phyloP scores from a whole-genome alignment of 108 stramenopile species.

The Pseudonitzschia pungens region DNA sequence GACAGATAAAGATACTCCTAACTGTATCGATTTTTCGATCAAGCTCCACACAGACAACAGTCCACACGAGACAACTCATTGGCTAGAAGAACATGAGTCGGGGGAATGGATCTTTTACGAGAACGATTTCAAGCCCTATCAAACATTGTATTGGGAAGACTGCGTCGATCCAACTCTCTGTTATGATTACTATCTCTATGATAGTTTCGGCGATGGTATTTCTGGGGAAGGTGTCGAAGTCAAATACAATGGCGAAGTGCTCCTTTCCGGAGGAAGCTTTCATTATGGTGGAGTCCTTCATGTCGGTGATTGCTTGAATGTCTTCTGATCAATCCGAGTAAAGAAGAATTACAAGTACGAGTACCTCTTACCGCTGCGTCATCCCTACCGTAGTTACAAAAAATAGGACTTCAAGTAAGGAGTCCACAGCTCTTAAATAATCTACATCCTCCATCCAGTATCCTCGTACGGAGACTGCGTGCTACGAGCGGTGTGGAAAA shows the following conservation, averaged over 20 bases:
- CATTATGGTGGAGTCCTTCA: conserved; percentile 14
- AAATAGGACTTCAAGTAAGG: too few relatives aligned
- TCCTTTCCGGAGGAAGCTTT: conserved; percentile 8
- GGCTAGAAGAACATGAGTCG: conserved; percentile 9
- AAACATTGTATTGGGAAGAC: conserved; percentile 5
- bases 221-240: conserved; percentile 11
- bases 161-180: conserved; percentile 30
- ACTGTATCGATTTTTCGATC: conserved; percentile 13
- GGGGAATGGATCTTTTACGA: background rate
- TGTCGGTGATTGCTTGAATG: conserved; percentile 5
- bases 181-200: conserved; percentile 19
- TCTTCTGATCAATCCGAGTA: too few relatives aligned
- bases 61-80: conserved; percentile 16
- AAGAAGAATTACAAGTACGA: too few relatives aligned
- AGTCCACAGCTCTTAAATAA: too few relatives aligned
- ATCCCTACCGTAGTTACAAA: too few relatives aligned
- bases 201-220: conserved; percentile 38
- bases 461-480: too few relatives aligned
- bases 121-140: conserved; percentile 12
- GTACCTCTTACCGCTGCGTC: too few relatives aligned
- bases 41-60: conserved; percentile 17
- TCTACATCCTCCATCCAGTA: too few relatives aligned
- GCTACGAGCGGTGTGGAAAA: too few relatives aligned
- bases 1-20: background rate
- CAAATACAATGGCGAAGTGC: conserved; percentile 1